Percentiles rank a stretch among this genome's conserved stretches.
phyloP scores from a whole-genome alignment of 1,284 basidiomycete species.

The Xerocomus nothofagi region DNA sequence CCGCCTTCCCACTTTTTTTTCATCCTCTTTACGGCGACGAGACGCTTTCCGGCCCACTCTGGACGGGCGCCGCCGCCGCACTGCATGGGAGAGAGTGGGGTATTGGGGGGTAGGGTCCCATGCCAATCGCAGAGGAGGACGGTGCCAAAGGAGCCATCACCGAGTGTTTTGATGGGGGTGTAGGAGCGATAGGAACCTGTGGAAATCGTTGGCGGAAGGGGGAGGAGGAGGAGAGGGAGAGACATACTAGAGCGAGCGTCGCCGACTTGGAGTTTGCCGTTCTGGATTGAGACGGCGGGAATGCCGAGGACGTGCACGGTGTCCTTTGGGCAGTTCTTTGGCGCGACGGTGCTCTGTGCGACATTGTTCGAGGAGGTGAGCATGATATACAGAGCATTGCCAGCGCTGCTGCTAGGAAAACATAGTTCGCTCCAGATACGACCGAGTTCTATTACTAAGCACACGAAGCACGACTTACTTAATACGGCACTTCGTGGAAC shows the following conservation, averaged over 20 bases:
- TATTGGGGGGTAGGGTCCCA: slow-evolving; percentile 87
- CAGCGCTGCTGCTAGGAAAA: slow-evolving; percentile 30
- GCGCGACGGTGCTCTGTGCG: slow-evolving; percentile 37
- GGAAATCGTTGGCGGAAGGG: slow-evolving; percentile 1
- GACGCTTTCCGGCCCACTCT: slow-evolving; percentile 91
- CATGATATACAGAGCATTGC: slow-evolving; percentile 66
- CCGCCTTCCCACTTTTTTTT: slow-evolving; percentile 96
- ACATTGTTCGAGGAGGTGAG: slow-evolving; percentile 57
- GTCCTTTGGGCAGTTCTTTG: slow-evolving; percentile 43
- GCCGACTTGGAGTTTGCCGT: slow-evolving; percentile 68
- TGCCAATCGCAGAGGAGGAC: slow-evolving; percentile 99
- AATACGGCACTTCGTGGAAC: slow-evolving; percentile 85
- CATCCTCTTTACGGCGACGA: slow-evolving; percentile 99
- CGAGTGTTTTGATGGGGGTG: slow-evolving; percentile 84
- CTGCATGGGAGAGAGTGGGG: slow-evolving; percentile 88
- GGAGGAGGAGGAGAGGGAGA: slow-evolving; percentile 10
- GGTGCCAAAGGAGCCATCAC: slow-evolving; percentile 96
- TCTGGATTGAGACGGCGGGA: slow-evolving; percentile 68
- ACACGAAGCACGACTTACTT: slow-evolving; percentile 34
- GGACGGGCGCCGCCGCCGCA: slow-evolving; percentile 85
- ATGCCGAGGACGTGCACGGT: slow-evolving; percentile 65
- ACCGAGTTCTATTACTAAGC: slow-evolving; percentile 23
- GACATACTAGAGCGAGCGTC: slow-evolving; percentile 65
- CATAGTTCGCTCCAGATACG: slow-evolving; percentile 21
- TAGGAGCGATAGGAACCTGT: slow-evolving; percentile 59